phyloP scores from a whole-genome alignment of 31 red algal species.

The Asparagopsis taxiformis region DNA sequence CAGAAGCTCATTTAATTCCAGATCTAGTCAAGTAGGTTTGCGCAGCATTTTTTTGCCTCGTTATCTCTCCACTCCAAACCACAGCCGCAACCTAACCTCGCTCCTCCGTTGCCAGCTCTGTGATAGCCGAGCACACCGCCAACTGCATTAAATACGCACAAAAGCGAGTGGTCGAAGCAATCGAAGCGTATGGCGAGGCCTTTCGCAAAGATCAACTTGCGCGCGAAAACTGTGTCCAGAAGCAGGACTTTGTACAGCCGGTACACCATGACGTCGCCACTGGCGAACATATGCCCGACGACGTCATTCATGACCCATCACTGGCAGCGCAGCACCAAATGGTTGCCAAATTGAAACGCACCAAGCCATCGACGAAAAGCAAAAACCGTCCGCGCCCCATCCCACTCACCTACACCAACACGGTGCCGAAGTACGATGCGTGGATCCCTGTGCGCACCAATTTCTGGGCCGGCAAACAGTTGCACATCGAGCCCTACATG shows the following conservation, averaged over 20 bases:
- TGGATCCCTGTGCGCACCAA: conserved; percentile 61
- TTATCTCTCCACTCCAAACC: background rate
- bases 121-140: background rate
- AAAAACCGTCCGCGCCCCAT: background rate
- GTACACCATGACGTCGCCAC: background rate
- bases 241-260: background rate
- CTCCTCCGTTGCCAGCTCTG: background rate
- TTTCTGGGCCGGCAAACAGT: conserved; percentile 68
- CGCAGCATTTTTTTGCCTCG: background rate
- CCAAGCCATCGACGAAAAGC: background rate
- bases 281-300: background rate
- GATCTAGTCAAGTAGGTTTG: conserved; percentile 58
- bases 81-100: background rate
- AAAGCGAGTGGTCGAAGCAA: background rate
- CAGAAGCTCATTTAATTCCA: too few species aligned
- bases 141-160: background rate
- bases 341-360: background rate
- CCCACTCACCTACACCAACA: background rate
- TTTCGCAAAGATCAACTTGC: background rate
- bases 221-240: background rate
- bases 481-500: conserved; percentile 68
- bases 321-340: conserved; percentile 7
- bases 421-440: conserved; percentile 49
- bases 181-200: background rate
- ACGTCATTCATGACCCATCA: conserved; percentile 9